phyloP scores from a whole-genome alignment of 2,329 filamentous ascomycete genomes.

The Scedosporium minutisporum region DNA sequence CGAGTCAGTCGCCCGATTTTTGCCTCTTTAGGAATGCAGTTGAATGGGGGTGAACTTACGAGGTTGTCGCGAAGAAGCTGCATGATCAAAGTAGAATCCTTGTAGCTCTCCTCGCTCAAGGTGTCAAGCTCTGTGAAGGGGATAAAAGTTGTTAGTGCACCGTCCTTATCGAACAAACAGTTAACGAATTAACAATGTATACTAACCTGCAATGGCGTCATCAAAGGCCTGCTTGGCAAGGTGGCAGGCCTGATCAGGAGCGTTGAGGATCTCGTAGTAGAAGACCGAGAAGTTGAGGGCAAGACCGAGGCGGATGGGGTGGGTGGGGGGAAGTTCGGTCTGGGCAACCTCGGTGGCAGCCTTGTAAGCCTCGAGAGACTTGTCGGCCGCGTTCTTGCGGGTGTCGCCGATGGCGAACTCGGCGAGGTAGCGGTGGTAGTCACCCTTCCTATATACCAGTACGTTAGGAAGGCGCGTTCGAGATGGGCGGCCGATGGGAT shows the following conservation, averaged over 20 bases:
- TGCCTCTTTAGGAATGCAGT: no score
- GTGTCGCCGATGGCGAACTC: slow-evolving; percentile 92
- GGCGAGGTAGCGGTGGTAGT: slow-evolving; percentile 97
- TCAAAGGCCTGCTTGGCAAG: slow-evolving; percentile 99
- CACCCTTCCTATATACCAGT: slow-evolving; percentile 72
- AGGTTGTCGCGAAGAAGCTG: slow-evolving; percentile 96
- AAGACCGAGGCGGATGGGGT: slow-evolving; percentile 95
- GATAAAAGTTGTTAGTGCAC: slow-evolving; percentile 14
- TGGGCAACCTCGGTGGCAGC: slow-evolving; percentile 93
- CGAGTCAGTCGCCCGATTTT: no score
- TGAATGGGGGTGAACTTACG: slow-evolving; percentile 40
- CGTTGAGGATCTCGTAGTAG: slow-evolving; percentile 99
- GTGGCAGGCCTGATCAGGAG: slow-evolving; percentile 95
- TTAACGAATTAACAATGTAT: neutral
- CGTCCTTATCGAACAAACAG: no score
- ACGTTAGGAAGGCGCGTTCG: slow-evolving; percentile 5
- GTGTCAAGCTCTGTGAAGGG: slow-evolving; percentile 71
- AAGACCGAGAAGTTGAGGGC: slow-evolving; percentile 99
- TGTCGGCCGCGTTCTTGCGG: slow-evolving; percentile 88
- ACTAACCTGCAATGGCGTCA: slow-evolving; percentile 75
- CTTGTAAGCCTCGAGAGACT: slow-evolving; percentile 97
- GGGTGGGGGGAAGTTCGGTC: slow-evolving; percentile 92
- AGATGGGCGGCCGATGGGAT: neutral
- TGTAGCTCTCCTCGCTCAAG: slow-evolving; percentile 97
- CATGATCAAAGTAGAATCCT: slow-evolving; percentile 98